phyloP scores from a whole-genome alignment of 495 filamentous ascomycete species.

The Talaromyces adpressus region DNA sequence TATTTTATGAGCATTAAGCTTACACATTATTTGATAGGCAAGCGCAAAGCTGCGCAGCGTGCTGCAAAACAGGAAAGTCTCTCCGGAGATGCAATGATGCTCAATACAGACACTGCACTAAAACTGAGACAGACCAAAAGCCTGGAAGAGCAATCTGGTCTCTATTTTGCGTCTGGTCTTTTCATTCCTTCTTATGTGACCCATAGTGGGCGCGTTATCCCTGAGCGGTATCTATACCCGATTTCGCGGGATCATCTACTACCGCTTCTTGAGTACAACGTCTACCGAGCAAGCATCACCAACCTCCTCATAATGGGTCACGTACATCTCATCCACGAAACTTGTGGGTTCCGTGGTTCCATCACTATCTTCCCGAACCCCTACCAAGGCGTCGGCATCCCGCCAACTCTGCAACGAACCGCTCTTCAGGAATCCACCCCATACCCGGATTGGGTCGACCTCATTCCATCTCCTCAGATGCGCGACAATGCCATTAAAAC shows the following conservation, averaged over 20 bases:
- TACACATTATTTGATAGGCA: neutral
- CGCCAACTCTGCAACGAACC: slow-evolving; percentile 40
- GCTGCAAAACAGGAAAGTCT: neutral
- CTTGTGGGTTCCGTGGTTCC: neutral
- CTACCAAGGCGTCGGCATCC: slow-evolving; percentile 16
- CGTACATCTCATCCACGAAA: slow-evolving; percentile 8
- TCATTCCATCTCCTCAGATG: slow-evolving; percentile 42
- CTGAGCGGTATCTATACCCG: slow-evolving; percentile 11
- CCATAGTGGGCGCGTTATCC: neutral
- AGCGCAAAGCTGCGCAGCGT: slow-evolving; percentile 3
- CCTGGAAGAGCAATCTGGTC: neutral
- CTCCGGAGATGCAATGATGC: neutral
- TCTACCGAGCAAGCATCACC: slow-evolving; percentile 29
- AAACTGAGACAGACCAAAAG: neutral
- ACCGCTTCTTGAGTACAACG: slow-evolving; percentile 34
- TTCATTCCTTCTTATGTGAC: neutral
- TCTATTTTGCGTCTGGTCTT: neutral
- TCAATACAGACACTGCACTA: neutral
- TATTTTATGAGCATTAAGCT: neutral
- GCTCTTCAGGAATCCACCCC: slow-evolving; percentile 28
- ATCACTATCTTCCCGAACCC: slow-evolving; percentile 9
- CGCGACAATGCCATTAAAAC: slow-evolving; percentile 43
- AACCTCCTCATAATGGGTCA: slow-evolving; percentile 18
- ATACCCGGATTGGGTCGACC: slow-evolving; percentile 49
- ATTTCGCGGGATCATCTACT: slow-evolving; percentile 31